Evolutionary conservation across 768 basidiomycete genomes (phyloP).

Genomic region (Leccinum longicurvipes): DNA sequence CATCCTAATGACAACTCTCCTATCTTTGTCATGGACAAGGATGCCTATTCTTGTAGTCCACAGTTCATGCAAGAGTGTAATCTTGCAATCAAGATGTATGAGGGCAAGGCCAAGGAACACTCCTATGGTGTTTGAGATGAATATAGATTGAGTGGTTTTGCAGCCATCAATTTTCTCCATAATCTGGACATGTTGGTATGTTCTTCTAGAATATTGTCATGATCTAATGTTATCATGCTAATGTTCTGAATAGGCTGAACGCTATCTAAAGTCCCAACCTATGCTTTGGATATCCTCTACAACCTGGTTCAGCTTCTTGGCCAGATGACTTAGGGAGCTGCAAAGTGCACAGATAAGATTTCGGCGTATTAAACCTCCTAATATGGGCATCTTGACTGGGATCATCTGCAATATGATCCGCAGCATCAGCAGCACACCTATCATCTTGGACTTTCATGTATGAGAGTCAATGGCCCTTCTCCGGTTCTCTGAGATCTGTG

Average conservation of each 20-base stretch:
- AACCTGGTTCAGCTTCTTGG: not conserved
- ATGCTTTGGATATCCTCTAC: conserved; percentile 3
- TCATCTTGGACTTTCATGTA: not conserved
- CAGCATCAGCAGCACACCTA: no score
- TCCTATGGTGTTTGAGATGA: conserved; percentile 7
- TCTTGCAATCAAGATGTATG: no score
- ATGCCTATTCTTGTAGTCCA: not conserved
- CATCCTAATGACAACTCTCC: not conserved
- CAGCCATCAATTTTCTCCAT: not conserved
- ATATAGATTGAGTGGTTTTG: conserved; percentile 3
- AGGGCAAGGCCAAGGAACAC: not conserved
- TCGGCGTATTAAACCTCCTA: not conserved
- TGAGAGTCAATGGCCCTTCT: not conserved
- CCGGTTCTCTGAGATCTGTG: not conserved
- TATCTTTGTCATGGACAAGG: no score
- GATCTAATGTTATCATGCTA: not conserved
- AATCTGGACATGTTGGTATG: not conserved
- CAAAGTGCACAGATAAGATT: not conserved
- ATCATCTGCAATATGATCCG: conserved; percentile 3
- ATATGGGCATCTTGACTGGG: conserved; percentile 8
- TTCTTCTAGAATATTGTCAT: no score
- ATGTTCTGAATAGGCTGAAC: not conserved
- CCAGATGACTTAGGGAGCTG: not conserved
- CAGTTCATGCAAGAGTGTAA: no score
- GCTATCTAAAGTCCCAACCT: not conserved